phyloP scores from a whole-genome alignment of 805 yeast species.

The Ogataea degrootiae region DNA sequence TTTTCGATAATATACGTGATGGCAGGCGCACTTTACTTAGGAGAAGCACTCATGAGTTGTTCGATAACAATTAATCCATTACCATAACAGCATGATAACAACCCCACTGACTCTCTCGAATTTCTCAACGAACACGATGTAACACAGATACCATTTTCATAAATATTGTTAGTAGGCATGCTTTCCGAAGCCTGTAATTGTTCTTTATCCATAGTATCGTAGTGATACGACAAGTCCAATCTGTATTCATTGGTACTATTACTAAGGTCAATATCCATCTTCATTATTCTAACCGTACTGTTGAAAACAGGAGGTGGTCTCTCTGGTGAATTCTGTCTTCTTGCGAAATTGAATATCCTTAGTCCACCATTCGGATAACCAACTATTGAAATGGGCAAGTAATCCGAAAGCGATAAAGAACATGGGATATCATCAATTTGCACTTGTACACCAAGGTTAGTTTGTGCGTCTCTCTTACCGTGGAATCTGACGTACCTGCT shows the following conservation, averaged over 20 bases:
- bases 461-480: conserved; percentile 18
- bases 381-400: conserved; percentile 12
- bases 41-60: conserved; percentile 14
- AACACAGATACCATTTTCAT: conserved; percentile 14
- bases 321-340: background rate
- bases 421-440: conserved; percentile 17
- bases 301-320: no score
- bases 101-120: conserved; percentile 12
- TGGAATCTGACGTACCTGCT: conserved; percentile 13
- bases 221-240: conserved; percentile 17
- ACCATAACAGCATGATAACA: conserved; percentile 22
- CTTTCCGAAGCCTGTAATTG: conserved; percentile 4
- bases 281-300: conserved; percentile 16
- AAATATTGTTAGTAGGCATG: conserved; percentile 1
- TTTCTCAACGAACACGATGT: conserved; percentile 18
- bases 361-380: conserved; percentile 17
- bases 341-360: conserved; percentile 13
- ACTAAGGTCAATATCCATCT: conserved; percentile 14
- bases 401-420: conserved; percentile 11
- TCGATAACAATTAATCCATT: conserved; percentile 29
- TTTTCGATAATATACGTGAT: background rate
- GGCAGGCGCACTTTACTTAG: background rate
- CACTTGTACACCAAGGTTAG: conserved; percentile 4
- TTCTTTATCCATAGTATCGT: background rate
- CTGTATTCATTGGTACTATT: conserved; percentile 14